A percentile compares a stretch with the other conserved stretches of the same genome.
Conservation (phyloP, 352 stramenopile genomes). For the Elongisporangium undulatum region DNA sequence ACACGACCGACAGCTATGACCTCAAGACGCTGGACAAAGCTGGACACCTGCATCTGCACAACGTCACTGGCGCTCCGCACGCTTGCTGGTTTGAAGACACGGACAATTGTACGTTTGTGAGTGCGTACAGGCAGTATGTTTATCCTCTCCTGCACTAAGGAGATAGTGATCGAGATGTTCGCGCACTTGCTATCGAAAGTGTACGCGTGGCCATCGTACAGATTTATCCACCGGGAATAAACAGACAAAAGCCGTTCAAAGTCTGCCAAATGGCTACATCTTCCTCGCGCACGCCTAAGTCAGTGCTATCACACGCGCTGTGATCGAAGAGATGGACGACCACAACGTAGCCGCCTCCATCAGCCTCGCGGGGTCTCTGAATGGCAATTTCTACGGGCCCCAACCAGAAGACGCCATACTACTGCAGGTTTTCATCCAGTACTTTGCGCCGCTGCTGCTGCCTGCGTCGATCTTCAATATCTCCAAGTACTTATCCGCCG, state of each 20-base stretch:
- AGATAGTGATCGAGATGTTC: neutral
- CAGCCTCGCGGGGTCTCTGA: slow-evolving; percentile 37
- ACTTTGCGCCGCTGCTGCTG: slow-evolving; percentile 27
- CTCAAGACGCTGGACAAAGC: slow-evolving; percentile 28
- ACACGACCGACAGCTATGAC: slow-evolving; percentile 29
- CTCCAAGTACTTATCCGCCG: slow-evolving; percentile 22
- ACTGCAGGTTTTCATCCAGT: slow-evolving; percentile 28
- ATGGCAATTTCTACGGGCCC: slow-evolving; percentile 53
- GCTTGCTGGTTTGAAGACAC: slow-evolving; percentile 24
- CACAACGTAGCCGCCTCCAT: slow-evolving; percentile 48
- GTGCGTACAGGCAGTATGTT: neutral
- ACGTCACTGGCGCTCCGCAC: slow-evolving; percentile 25
- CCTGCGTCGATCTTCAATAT: slow-evolving; percentile 29
- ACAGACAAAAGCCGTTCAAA: too few relatives aligned
- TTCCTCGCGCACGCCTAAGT: slow-evolving; percentile 52
- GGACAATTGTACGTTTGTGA: neutral
- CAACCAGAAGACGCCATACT: slow-evolving; percentile 27
- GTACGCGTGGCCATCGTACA: too few relatives aligned
- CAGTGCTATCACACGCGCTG: slow-evolving; percentile 30
- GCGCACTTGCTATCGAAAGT: neutral
- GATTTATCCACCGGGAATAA: too few relatives aligned
- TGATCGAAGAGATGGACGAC: slow-evolving; percentile 60
- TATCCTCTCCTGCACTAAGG: neutral
- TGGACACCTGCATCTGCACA: slow-evolving; percentile 17
- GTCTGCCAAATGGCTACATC: slow-evolving; percentile 53